Percentiles rank a stretch among this genome's conserved stretches.
Evolutionary conservation across 164 flowering plant species (phyloP).

Genomic region (Annona cherimola): DNA sequence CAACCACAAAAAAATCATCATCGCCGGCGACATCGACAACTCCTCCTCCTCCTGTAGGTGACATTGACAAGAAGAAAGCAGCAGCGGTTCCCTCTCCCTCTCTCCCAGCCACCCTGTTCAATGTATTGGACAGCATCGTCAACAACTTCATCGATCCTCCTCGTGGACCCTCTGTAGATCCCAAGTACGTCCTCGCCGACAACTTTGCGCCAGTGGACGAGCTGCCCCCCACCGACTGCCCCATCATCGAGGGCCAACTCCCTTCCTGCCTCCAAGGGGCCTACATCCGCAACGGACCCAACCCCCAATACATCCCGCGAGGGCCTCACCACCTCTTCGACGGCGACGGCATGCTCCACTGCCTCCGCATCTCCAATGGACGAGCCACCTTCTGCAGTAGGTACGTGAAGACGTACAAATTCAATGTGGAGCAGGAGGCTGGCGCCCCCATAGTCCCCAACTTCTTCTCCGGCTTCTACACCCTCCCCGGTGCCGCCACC

Average conservation of each 20-base stretch:
- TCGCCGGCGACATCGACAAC: neutral
- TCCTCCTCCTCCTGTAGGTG: neutral
- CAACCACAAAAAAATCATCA: neutral
- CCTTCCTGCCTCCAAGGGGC: conserved; percentile 69
- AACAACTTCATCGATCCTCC: conserved; percentile 69
- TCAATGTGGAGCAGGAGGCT: conserved; percentile 33
- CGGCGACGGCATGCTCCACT: conserved; percentile 93
- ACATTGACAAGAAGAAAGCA: neutral
- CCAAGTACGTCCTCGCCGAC: conserved; percentile 43
- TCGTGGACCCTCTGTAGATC: conserved; percentile 45
- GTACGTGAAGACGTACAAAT: conserved; percentile 64
- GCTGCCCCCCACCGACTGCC: conserved; percentile 71
- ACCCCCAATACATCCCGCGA: conserved; percentile 68
- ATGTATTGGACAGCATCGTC: conserved; percentile 47
- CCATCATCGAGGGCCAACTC: conserved; percentile 43
- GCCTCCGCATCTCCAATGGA: conserved; percentile 48
- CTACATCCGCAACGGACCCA: conserved; percentile 85
- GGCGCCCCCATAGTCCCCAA: conserved; percentile 52
- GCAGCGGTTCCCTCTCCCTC: conserved; percentile 10
- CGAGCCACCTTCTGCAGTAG: conserved; percentile 68
- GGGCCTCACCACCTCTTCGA: conserved; percentile 87
- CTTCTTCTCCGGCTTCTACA: conserved; percentile 53
- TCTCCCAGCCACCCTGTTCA: conserved; percentile 26
- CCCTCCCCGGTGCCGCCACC: conserved; percentile 40
- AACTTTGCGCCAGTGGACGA: conserved; percentile 84